These are phyloP conservation scores for Lathyrus oleraceus DNA, from an alignment of 306 rosid genomes.

Conservation along the genomic window DNA sequence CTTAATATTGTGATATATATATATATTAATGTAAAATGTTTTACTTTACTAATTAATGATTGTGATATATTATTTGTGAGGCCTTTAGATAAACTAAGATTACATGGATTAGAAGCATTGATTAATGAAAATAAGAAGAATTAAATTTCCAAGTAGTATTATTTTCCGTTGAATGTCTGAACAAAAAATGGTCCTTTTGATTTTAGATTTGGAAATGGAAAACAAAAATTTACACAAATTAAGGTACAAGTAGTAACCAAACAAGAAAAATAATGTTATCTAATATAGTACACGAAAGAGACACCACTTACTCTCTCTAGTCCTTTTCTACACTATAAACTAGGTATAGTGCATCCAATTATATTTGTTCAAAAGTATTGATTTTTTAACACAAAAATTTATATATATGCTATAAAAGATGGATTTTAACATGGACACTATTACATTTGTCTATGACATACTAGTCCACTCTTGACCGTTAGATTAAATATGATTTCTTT, in stretches of 20 bases:
- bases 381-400: too few species aligned
- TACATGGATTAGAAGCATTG: conserved; percentile 6
- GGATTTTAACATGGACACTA: too few species aligned
- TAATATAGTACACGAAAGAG: neutral
- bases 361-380: too few species aligned
- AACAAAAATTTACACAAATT: conserved; percentile 20
- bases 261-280: neutral
- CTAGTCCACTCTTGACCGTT: too few species aligned
- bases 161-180: neutral
- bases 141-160: conserved; percentile 3
- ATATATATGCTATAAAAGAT: too few species aligned
- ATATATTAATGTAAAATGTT: too few species aligned
- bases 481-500: too few species aligned
- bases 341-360: neutral
- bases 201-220: conserved; percentile 16
- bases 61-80: too few species aligned
- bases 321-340: neutral
- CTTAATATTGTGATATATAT: too few species aligned
- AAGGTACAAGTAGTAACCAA: conserved; percentile 16
- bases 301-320: neutral
- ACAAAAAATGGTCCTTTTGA: conserved; percentile 9
- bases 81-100: neutral
- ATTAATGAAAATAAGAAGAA: conserved; percentile 8
- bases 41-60: too few species aligned
- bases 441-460: too few species aligned